Percentiles rank a stretch among this genome's conserved stretches.
phyloP scores from a whole-genome alignment of 495 filamentous ascomycete species.

The Hypoxylon subgilvum region DNA sequence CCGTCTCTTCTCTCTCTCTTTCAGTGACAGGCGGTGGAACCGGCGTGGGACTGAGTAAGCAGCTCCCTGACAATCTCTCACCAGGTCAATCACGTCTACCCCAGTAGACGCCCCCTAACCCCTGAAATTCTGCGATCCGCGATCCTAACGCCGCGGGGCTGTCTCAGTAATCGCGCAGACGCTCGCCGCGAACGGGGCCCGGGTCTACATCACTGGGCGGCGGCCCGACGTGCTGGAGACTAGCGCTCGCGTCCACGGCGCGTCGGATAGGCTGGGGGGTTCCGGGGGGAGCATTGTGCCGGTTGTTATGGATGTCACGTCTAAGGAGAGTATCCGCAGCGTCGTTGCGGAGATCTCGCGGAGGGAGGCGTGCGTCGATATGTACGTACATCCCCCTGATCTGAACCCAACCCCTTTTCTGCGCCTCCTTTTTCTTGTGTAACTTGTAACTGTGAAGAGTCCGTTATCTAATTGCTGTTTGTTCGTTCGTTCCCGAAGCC shows the following conservation, averaged over 20 bases:
- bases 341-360: conserved; percentile 68
- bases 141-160: neutral
- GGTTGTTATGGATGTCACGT: conserved; percentile 75
- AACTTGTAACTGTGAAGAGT: too few species aligned
- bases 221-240: conserved; percentile 62
- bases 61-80: neutral
- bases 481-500: conserved; percentile 59
- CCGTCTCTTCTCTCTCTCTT: neutral
- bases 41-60: conserved; percentile 60
- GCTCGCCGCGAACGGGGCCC: conserved; percentile 78
- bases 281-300: conserved; percentile 54
- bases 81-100: neutral
- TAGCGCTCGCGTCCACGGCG: conserved; percentile 50
- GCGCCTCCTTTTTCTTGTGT: conserved; percentile 51
- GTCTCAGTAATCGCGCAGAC: conserved; percentile 72
- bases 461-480: conserved; percentile 38
- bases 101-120: too few species aligned
- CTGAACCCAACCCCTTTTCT: neutral
- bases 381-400: conserved; percentile 61
- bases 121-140: neutral
- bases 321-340: conserved; percentile 69
- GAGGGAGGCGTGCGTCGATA: conserved; percentile 68
- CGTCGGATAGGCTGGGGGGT: conserved; percentile 39
- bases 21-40: conserved; percentile 63
- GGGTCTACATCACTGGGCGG: conserved; percentile 82